Base-by-base conservation (phyloP, 805 yeast species). In the Metschnikowia rubicola region DNA sequence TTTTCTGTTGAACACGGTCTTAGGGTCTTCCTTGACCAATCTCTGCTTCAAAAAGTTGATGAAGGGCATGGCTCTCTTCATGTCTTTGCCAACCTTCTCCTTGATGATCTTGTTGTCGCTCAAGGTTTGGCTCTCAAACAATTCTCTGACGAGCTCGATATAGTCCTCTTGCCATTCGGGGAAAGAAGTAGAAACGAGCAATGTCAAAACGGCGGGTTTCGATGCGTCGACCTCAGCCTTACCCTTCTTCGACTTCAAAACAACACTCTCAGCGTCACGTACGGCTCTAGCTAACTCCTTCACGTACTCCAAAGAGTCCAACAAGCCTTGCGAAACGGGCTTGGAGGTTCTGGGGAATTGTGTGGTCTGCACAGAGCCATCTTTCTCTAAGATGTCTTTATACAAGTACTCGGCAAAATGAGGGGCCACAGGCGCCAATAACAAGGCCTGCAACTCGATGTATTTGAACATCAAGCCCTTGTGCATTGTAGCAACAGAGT, bases 1-100 rank as follows among this genome's bases (percentile, higher is more conserved):
- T 69, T 91, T 86, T 73, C 98, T 82, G 77, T 90, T 84, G 77
- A 94, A 89, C 26, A 94, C 96, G 43, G 79, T 79, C 44, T 79
- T 81, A 15, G 96, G 83, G 30, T 83, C 68, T 63, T 87, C 95
- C 43, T 68, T 69, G 35, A 75, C 70, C 56, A 94, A 76, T 72
- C 96, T 83, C 64, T 84, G 88, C 70, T 94, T 91, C 67, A 94
- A 74, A 58, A 81, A 73, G 54, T 92, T 84, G 52, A 94, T 90
- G 67, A 91, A 92, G 50, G 98, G 98, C 98, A 94, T 94, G 50
- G 96, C 97, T 59, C 95, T 85, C 79, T 94, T 94, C 87, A 91
- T 88, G 61, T 94, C 98, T 66, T 83, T 84, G 55, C 88, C 88
- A 51, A 86, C 82, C 63, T 74, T 80, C 56, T 81, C 78, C 65